These are phyloP conservation scores for Trametes sanguinea DNA, from an alignment of 768 basidiomycete species.

Conservation along the genomic window DNA sequence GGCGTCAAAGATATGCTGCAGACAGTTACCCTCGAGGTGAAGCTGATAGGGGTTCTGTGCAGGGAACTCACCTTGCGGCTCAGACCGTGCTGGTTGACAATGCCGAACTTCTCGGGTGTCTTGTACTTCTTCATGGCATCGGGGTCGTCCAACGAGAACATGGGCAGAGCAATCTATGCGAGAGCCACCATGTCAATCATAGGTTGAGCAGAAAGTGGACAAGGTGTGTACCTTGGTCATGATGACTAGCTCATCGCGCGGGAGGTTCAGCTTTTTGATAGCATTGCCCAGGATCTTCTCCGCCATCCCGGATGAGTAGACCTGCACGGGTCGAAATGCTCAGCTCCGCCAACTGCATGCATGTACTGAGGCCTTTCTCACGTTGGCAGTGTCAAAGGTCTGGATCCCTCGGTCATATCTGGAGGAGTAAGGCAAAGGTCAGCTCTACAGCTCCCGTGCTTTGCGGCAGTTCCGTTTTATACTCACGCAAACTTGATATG, in stretches of 20 bases:
- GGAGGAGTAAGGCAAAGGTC: not conserved
- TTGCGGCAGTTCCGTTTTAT: too few species aligned
- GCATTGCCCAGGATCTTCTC: constrained; percentile 48
- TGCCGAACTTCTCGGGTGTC: constrained; percentile 31
- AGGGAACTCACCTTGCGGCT: constrained; percentile 40
- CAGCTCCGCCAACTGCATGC: constrained; percentile 45
- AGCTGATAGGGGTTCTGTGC: too few species aligned
- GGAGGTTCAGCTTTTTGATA: constrained; percentile 44
- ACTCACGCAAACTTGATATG: constrained; percentile 42
- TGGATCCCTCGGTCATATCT: constrained; percentile 45
- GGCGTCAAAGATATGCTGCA: constrained; percentile 58
- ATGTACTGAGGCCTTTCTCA: constrained; percentile 8
- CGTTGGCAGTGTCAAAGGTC: constrained; percentile 41
- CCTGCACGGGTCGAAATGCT: constrained; percentile 4
- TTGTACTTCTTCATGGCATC: not conserved
- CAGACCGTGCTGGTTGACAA: constrained; percentile 41
- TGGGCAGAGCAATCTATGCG: not conserved
- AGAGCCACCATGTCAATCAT: not conserved
- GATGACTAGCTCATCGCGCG: constrained; percentile 49
- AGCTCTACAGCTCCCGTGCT: too few species aligned
- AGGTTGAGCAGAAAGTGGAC: not conserved
- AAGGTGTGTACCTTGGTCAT: constrained; percentile 42
- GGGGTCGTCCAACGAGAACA: not conserved
- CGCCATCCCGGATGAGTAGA: constrained; percentile 40
- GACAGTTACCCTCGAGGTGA: not conserved